A percentile compares a stretch with the other conserved stretches of the same genome.
These are phyloP conservation scores for Mortierella sp. DNA, from an alignment of 371 early-diverging fungal species.

Conservation along the genomic window DNA sequence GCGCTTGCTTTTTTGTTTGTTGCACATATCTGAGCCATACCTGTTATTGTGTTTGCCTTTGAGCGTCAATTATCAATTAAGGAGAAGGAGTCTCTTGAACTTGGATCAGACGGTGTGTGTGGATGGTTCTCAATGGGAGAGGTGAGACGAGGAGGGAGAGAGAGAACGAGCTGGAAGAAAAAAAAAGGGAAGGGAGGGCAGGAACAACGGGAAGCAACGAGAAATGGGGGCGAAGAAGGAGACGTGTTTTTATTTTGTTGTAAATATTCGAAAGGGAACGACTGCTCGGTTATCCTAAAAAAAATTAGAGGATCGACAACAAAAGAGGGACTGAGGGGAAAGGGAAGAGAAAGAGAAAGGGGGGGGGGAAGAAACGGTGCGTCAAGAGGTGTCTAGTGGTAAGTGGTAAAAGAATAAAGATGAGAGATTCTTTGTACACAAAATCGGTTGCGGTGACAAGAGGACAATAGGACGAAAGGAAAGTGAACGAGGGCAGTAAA, in stretches of 20 bases:
- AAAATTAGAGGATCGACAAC: conserved; percentile 1
- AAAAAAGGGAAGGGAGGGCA: neutral
- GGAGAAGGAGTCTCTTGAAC: neutral
- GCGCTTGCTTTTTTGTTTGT: neutral
- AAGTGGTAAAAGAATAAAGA: neutral
- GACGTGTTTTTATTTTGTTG: neutral
- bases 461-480: neutral
- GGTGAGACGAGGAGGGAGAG: neutral
- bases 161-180: neutral
- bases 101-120: too few species aligned
- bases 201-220: neutral
- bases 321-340: conserved; percentile 14
- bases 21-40: neutral
- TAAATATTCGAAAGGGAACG: neutral
- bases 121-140: neutral
- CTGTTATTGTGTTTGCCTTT: neutral
- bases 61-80: conserved; percentile 1
- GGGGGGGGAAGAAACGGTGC: neutral
- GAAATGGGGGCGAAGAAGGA: neutral
- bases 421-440: neutral
- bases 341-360: neutral
- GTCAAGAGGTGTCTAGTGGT: neutral
- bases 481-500: neutral
- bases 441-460: neutral
- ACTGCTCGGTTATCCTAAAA: neutral